These are phyloP conservation scores for Trametes cinnabarina DNA, from an alignment of 768 basidiomycete genomes.

Conservation along the genomic window DNA sequence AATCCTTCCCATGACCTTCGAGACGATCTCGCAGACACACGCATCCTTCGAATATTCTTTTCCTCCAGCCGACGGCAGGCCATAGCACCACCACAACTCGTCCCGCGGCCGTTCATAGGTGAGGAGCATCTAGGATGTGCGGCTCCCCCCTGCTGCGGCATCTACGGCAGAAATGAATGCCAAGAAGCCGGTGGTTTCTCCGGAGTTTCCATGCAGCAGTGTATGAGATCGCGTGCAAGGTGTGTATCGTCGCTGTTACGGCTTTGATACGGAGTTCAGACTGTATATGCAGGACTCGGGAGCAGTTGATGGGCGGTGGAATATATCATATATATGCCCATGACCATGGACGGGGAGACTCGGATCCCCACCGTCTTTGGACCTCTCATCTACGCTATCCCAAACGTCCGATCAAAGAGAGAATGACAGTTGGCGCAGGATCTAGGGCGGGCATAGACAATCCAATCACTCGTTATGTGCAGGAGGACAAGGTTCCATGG, in stretches of 20 bases:
- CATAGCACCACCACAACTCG: neutral
- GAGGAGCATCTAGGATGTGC: neutral
- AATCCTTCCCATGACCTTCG: slow-evolving; percentile 5
- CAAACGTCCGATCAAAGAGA: neutral
- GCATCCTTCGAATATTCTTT: neutral
- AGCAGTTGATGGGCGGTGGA: neutral
- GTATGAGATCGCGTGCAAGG: slow-evolving; percentile 1
- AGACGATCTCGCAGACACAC: slow-evolving; percentile 4
- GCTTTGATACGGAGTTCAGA: neutral
- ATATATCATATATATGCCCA: neutral
- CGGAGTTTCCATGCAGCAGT: slow-evolving; percentile 22
- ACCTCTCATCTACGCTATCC: neutral
- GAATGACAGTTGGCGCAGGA: slow-evolving; percentile 8
- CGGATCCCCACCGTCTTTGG: neutral
- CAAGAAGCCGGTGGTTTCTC: slow-evolving; percentile 3
- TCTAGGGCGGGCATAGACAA: neutral
- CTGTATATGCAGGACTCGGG: neutral
- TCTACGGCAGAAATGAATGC: neutral
- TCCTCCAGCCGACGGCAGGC: neutral
- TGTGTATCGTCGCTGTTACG: neutral
- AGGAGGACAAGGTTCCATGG: slow-evolving; percentile 55
- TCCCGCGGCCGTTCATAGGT: neutral
- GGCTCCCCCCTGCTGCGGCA: neutral
- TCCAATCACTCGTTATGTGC: neutral
- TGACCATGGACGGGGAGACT: neutral